A percentile compares a stretch with the other conserved stretches of the same genome.
Evolutionary conservation across 805 yeast species (phyloP).

Genomic region (Ogataea haglerorum): DNA sequence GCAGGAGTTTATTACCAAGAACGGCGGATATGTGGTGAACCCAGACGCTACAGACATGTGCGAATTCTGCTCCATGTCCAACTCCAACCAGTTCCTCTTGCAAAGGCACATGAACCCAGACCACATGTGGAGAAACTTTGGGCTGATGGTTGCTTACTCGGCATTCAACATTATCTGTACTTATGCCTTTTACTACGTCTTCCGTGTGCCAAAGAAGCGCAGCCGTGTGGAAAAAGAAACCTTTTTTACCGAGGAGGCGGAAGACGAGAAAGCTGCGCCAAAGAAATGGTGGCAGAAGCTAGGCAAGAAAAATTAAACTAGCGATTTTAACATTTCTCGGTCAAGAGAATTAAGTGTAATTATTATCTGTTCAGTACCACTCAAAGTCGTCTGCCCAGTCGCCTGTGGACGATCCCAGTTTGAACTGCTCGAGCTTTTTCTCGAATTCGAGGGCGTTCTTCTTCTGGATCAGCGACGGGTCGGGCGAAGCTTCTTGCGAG

Average conservation of each 20-base stretch:
- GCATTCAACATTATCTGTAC: constrained; percentile 35
- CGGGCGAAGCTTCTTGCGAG: not conserved
- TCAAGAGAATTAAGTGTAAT: no score
- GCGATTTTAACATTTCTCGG: no score
- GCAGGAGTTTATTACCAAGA: constrained; percentile 30
- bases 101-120: constrained; percentile 37
- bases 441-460: constrained; percentile 18
- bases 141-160: constrained; percentile 46
- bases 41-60: constrained; percentile 47
- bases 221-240: constrained; percentile 4
- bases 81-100: constrained; percentile 45
- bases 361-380: constrained; percentile 11
- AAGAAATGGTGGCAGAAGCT: constrained; percentile 4
- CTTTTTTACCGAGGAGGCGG: constrained; percentile 2
- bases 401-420: constrained; percentile 8
- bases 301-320: not conserved
- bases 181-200: constrained; percentile 42
- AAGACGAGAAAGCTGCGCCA: not conserved
- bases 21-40: constrained; percentile 46
- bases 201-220: constrained; percentile 60
- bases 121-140: constrained; percentile 59
- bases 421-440: constrained; percentile 11
- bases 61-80: constrained; percentile 51
- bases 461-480: constrained; percentile 8
- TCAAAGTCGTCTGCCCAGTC: constrained; percentile 22